Conservation (phyloP, 176 grass and related monocot species). For the Thalia dealbata region DNA sequence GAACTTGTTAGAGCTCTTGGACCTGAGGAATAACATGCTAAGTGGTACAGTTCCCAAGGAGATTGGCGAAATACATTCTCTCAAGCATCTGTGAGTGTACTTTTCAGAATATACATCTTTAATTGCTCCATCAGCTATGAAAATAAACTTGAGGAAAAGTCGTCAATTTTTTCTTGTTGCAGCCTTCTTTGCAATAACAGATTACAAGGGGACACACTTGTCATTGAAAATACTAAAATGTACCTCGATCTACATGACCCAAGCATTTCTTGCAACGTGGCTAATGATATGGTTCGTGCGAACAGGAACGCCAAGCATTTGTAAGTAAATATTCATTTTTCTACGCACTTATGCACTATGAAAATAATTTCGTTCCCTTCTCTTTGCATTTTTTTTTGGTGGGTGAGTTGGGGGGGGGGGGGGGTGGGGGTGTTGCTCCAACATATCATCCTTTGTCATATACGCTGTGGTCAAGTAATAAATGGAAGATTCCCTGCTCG, state of each 20-base stretch:
- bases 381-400: neutral
- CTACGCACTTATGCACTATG: neutral
- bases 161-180: slow-evolving; percentile 16
- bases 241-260: slow-evolving; percentile 6
- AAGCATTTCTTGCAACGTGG: slow-evolving; percentile 15
- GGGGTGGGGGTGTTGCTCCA: too few species aligned
- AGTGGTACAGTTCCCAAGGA: slow-evolving; percentile 56
- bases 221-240: slow-evolving; percentile 8
- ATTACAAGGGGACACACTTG: slow-evolving; percentile 25
- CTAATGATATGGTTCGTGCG: slow-evolving; percentile 16
- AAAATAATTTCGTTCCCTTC: neutral
- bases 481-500: neutral
- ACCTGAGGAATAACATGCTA: slow-evolving; percentile 74
- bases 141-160: slow-evolving; percentile 2
- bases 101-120: neutral
- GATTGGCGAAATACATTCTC: slow-evolving; percentile 52
- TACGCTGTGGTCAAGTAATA: neutral
- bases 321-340: slow-evolving; percentile 26
- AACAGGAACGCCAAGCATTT: slow-evolving; percentile 54
- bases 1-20: slow-evolving; percentile 61
- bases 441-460: neutral
- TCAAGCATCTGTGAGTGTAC: slow-evolving; percentile 53
- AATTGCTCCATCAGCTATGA: neutral
- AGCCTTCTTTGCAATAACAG: slow-evolving; percentile 47
- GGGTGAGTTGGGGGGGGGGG: neutral